Percentiles rank a stretch among this genome's conserved stretches.
phyloP scores from a whole-genome alignment of 106 monocot genomes.

The Alisma plantagoaquatica region DNA sequence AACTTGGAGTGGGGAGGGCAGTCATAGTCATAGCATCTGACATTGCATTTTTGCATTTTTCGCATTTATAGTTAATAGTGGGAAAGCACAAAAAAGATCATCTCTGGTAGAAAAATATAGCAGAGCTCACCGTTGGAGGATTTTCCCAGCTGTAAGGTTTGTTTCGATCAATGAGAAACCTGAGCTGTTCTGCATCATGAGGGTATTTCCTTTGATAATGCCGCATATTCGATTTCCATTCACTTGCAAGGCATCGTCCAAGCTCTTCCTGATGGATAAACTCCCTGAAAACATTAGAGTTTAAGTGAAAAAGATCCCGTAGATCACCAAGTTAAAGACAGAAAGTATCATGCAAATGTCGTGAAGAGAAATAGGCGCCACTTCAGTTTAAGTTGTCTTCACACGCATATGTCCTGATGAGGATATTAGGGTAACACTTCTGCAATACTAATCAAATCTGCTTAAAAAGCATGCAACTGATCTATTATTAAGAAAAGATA shows the following conservation, averaged over 20 bases:
- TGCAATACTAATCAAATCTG: background rate
- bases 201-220: slow-evolving; percentile 14
- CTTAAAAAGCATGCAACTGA: background rate
- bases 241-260: slow-evolving; percentile 12
- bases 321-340: background rate
- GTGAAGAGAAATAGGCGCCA: too few species aligned
- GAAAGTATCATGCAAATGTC: too few species aligned
- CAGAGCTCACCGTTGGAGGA: slow-evolving; percentile 12
- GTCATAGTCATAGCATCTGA: too few species aligned
- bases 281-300: slow-evolving; percentile 24
- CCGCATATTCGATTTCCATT: slow-evolving; percentile 13
- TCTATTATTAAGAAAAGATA: too few species aligned
- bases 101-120: too few species aligned
- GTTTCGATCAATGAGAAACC: slow-evolving; percentile 9
- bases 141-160: slow-evolving; percentile 18
- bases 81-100: too few species aligned
- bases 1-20: too few species aligned
- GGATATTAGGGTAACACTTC: background rate
- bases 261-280: slow-evolving; percentile 13
- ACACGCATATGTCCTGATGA: too few species aligned
- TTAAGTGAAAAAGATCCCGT: background rate
- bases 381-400: too few species aligned
- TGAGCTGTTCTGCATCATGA: slow-evolving; percentile 20
- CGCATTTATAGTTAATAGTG: too few species aligned
- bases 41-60: too few species aligned